Base-by-base conservation (phyloP, 345 rosid species). In the Camelina laxa region DNA sequence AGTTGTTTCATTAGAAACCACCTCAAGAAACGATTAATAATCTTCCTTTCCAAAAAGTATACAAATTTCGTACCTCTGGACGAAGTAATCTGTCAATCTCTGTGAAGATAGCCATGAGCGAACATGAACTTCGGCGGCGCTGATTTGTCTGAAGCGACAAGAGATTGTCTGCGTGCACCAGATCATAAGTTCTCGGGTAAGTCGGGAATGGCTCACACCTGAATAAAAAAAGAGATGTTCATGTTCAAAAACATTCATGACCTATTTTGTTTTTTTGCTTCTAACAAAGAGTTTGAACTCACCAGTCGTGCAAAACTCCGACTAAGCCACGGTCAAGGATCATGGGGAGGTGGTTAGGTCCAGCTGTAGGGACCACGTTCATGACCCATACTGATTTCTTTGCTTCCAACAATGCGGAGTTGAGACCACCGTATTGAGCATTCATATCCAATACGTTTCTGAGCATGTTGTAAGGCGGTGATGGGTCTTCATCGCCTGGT, bases 401-500 rank as follows among this genome's bases (percentile, higher is more conserved):
- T 17, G 84, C 80, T 85, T 88, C 92, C 75, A 96, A 68, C 61
- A 96, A 69, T 12, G 97, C 98, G 69, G 97, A 80, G 77, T 89
- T 96, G 60, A 96, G 82, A 33, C 98, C 97, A 56, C 98, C 98
- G 62, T 84, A 91, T 70, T 78, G 96, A 70, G 99, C 88, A 80
- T 96, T 96, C 99, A 96, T 96, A 74, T 96, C 99, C 20, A 96
- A 79, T 53, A 96, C 97, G 76, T 96, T 96, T 78, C 98, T 84
- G 59, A 92, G 84, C 97, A 96, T 96, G 85, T 96, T 96, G 80
- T 85, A 92, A 44, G 99, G 99, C 20, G 99, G 98, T 2, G 90
- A 84, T 42, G 99, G 99, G 82, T 96, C 98, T 82, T 96, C 99
- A 35, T 92, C 96, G 12, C 99, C 99, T 5, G 99, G 99, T 83